Base-by-base conservation (phyloP, 176 grass and related monocot species). In the Luzula sylvatica region DNA sequence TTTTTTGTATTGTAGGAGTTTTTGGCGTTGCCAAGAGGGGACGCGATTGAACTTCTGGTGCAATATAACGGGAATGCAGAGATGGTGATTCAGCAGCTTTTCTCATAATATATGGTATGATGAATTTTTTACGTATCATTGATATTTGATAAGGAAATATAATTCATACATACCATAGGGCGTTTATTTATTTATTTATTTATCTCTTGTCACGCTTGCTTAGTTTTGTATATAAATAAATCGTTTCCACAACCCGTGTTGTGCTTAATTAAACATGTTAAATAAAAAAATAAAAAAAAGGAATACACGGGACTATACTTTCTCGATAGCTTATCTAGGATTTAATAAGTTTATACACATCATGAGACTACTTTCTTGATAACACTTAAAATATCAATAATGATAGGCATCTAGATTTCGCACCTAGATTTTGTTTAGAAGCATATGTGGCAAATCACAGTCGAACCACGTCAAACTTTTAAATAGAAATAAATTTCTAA, bases 21-120 rank as follows among this genome's bases (percentile, higher is more conserved):
- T 27, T 75, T 98, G 76, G 92, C 92, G 42, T 72, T 98, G 81
- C 85, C 92, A 7, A 73, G 92, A 70, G 78, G 77, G 3, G 92
- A 98, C 2, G 92, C 92, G 12, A 98, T 98, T 35, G 85, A 98
- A 55, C 75, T 98, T 8, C 85, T 98, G 6, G 65, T 75, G 72
- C 92, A 98, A 58, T 90, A 90, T 46, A 82, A 76, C 22, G 85
- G 85, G 46, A 71, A 90, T 82, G 92, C 92, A 4, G 92, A 98
- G 72, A 39, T 59, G 21, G 92, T 87, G 12, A 98, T 98, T 71
- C 85, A 98, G 68, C 81, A 98, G 24, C 89, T 98, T 8, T 98
- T 98, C 70, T 88, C 82, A 20, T 98, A 98, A 67, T 46, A 9
- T 56, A 45, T 39, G 2, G 24, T 67, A 72, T 73, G 74, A n/a